A percentile compares a stretch with the other conserved stretches of the same genome.
phyloP scores from a whole-genome alignment of 2,329 filamentous ascomycete species.

The Fusarium verrucosum region DNA sequence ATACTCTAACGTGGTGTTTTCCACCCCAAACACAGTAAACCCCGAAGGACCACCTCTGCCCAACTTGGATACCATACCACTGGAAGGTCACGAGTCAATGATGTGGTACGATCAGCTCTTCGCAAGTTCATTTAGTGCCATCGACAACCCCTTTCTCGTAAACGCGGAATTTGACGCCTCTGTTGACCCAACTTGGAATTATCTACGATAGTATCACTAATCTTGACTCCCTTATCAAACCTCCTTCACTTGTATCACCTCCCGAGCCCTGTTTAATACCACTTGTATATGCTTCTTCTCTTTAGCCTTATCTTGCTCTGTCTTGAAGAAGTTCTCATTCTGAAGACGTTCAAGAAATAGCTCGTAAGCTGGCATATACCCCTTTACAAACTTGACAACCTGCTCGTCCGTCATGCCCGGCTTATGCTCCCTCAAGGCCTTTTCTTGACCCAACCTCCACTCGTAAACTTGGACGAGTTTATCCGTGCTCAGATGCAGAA shows the following conservation, averaged over 20 bases:
- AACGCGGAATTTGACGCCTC: constrained; percentile 48
- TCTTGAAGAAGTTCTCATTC: constrained; percentile 26
- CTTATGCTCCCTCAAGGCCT: constrained; percentile 30
- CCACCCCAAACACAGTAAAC: background rate
- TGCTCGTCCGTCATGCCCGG: constrained; percentile 41
- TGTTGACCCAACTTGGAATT: constrained; percentile 48
- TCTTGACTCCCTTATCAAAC: background rate
- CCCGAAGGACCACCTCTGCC: background rate
- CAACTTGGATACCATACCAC: constrained; percentile 18
- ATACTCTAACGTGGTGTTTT: background rate
- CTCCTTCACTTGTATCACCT: constrained; percentile 22
- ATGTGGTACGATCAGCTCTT: constrained; percentile 50
- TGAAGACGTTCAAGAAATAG: constrained; percentile 36
- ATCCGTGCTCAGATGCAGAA: constrained; percentile 40
- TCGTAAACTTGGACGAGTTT: constrained; percentile 37
- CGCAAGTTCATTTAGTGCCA: constrained; percentile 48
- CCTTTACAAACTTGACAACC: constrained; percentile 37
- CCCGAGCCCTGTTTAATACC: constrained; percentile 12
- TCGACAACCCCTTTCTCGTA: constrained; percentile 48
- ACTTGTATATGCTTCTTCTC: constrained; percentile 27
- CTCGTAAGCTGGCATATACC: constrained; percentile 43
- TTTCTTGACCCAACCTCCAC: constrained; percentile 37
- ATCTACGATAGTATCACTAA: constrained; percentile 28
- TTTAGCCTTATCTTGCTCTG: background rate
- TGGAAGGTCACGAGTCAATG: constrained; percentile 49